A percentile compares a stretch with the other conserved stretches of the same genome.
phyloP scores from a whole-genome alignment of 163 green algal species.

The Volvox carteri region DNA sequence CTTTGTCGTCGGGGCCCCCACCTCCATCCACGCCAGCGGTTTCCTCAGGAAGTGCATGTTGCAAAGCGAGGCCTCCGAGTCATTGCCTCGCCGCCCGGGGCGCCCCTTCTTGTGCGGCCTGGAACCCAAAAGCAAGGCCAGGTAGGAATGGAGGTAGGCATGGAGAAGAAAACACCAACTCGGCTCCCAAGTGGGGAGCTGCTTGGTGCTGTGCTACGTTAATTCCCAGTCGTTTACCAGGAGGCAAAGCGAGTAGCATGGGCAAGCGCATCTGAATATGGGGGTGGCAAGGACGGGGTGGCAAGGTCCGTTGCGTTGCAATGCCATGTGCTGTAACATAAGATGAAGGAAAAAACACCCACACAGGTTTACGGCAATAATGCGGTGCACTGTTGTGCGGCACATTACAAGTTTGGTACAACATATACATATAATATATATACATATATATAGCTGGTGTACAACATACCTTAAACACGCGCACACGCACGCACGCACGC shows the following conservation, averaged over 20 bases:
- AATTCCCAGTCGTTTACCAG: not conserved
- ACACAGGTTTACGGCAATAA: not conserved
- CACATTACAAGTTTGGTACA: not conserved
- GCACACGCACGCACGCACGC: not conserved
- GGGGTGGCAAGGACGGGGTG: not conserved
- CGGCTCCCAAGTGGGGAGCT: not conserved
- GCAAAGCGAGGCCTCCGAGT: slow-evolving; percentile 51
- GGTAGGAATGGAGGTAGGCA: not conserved
- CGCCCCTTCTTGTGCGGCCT: slow-evolving; percentile 49
- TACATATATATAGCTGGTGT: not conserved
- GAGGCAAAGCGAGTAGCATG: not conserved
- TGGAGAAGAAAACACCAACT: not conserved
- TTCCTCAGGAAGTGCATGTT: slow-evolving; percentile 56
- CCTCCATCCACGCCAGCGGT: slow-evolving; percentile 60
- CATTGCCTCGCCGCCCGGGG: slow-evolving; percentile 32
- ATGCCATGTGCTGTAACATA: too few relatives aligned
- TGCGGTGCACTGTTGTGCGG: not conserved
- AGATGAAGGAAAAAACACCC: not conserved
- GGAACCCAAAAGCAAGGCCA: not conserved
- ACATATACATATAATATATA: too few relatives aligned
- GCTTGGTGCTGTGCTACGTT: not conserved
- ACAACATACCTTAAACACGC: not conserved
- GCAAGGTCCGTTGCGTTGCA: too few relatives aligned
- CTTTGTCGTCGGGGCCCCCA: not conserved
- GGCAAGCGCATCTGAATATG: not conserved